Percentiles rank a stretch among this genome's conserved stretches.
Evolutionary conservation across 2,329 filamentous ascomycete genomes (phyloP).

Genomic region (Xylariaceae sp.): DNA sequence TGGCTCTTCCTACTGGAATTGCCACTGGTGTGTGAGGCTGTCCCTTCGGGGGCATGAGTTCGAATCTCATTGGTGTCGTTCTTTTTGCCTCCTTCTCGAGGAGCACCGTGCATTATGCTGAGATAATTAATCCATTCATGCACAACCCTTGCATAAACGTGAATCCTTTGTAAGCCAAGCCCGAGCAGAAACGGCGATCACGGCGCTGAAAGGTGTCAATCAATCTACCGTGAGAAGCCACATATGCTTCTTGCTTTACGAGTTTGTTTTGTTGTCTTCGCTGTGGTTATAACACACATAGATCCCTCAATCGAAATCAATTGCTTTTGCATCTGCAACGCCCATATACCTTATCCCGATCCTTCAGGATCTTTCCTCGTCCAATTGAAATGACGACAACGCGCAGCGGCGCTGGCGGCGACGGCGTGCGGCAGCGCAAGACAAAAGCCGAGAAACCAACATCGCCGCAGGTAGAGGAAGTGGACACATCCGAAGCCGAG

Average conservation of each 20-base stretch:
- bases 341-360: neutral
- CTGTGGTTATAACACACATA: neutral
- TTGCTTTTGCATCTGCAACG: neutral
- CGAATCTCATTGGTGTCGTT: too few species aligned
- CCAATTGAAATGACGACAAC: conserved; percentile 21
- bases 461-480: conserved; percentile 27
- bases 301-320: neutral
- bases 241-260: conserved; percentile 16
- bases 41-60: too few species aligned
- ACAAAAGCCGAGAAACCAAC: conserved; percentile 22
- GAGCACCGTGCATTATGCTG: too few species aligned
- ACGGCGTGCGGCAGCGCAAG: conserved; percentile 44
- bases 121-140: too few species aligned
- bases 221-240: conserved; percentile 13
- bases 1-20: too few species aligned
- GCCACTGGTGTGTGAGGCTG: too few species aligned
- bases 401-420: conserved; percentile 19
- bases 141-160: too few species aligned
- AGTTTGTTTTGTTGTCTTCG: neutral
- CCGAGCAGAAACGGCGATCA: too few species aligned
- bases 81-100: too few species aligned
- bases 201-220: too few species aligned
- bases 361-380: neutral
- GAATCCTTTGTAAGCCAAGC: too few species aligned
- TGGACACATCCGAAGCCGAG: conserved; percentile 31